Percentiles rank a stretch among this genome's conserved stretches.
Evolutionary conservation across 169 alveolate species (phyloP).

Genomic region (Cryptosporidium ryanae): DNA sequence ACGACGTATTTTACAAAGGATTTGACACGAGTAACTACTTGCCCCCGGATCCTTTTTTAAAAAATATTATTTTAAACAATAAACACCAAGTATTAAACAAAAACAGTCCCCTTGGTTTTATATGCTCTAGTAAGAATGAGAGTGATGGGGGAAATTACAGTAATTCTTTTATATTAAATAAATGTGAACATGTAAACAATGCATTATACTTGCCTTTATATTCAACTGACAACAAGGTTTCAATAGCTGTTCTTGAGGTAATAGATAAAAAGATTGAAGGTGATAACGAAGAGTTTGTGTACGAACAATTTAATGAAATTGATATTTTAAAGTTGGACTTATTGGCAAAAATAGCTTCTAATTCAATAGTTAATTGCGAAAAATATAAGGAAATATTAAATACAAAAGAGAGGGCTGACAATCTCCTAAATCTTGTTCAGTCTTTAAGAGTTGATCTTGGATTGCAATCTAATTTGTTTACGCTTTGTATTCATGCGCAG

Average conservation of each 20-base stretch:
- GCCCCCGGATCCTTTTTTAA: conserved; percentile 4
- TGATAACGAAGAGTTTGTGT: conserved; percentile 1
- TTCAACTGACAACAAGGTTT: conserved; percentile 1
- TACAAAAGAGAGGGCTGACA: conserved; percentile 68
- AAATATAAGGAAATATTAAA: conserved; percentile 50
- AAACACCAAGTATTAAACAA: conserved; percentile 3
- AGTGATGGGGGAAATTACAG: not conserved
- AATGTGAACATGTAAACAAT: not conserved
- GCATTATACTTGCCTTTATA: not conserved
- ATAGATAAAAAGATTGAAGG: conserved; percentile 6
- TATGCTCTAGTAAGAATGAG: too few species aligned
- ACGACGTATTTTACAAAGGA: conserved; percentile 51
- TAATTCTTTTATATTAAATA: not conserved
- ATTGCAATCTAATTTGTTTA: conserved; percentile 59
- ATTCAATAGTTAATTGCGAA: conserved; percentile 49
- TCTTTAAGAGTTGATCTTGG: conserved; percentile 67
- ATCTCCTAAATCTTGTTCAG: conserved; percentile 54
- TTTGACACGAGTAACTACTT: conserved; percentile 58
- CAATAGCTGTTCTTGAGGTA: conserved; percentile 58
- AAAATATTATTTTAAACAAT: conserved; percentile 17
- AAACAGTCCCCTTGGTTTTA: too few species aligned
- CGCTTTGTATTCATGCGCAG: conserved; percentile 69
- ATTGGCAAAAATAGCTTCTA: conserved; percentile 31
- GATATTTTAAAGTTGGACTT: conserved; percentile 14
- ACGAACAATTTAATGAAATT: conserved; percentile 4